phyloP scores from a whole-genome alignment of 208 protist species.

The Leishmania guyanensis region DNA sequence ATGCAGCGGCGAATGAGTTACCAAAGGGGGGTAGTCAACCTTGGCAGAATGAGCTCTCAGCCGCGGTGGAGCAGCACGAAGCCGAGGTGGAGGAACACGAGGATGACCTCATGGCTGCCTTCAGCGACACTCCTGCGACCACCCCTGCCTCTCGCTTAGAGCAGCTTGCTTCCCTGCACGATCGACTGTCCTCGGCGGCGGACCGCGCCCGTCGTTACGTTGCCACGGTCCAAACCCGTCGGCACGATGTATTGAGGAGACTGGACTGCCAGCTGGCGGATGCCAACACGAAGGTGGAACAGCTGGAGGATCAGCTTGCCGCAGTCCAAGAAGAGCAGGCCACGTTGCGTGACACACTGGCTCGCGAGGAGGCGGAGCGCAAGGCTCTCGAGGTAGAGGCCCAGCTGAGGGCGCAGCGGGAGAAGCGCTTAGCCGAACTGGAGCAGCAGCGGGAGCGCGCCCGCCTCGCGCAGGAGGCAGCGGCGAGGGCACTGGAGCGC shows the following conservation, averaged over 20 bases:
- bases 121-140: slow-evolving; percentile 16
- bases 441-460: slow-evolving; percentile 70
- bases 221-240: slow-evolving; percentile 24
- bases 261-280: slow-evolving; percentile 26
- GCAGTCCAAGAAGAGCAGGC: slow-evolving; percentile 25
- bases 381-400: slow-evolving; percentile 56
- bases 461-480: slow-evolving; percentile 59
- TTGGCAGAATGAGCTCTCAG: slow-evolving; percentile 32
- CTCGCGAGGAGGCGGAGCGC: slow-evolving; percentile 44
- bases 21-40: neutral
- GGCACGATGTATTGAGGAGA: slow-evolving; percentile 32
- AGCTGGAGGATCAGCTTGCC: slow-evolving; percentile 26
- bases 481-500: slow-evolving; percentile 54
- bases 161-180: slow-evolving; percentile 36
- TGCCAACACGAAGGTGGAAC: slow-evolving; percentile 31
- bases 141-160: slow-evolving; percentile 27
- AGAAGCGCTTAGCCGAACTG: slow-evolving; percentile 50
- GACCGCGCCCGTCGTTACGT: slow-evolving; percentile 39
- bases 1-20: neutral
- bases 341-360: slow-evolving; percentile 32
- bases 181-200: slow-evolving; percentile 51
- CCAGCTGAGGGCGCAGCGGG: slow-evolving; percentile 59
- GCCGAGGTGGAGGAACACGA: slow-evolving; percentile 29
- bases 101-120: slow-evolving; percentile 24
- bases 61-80: slow-evolving; percentile 37